Evolutionary conservation across 495 filamentous ascomycete genomes (phyloP), one percentile per base, ranked within the genome.

Genomic region (Friedmanniomyces simplex): DNA sequence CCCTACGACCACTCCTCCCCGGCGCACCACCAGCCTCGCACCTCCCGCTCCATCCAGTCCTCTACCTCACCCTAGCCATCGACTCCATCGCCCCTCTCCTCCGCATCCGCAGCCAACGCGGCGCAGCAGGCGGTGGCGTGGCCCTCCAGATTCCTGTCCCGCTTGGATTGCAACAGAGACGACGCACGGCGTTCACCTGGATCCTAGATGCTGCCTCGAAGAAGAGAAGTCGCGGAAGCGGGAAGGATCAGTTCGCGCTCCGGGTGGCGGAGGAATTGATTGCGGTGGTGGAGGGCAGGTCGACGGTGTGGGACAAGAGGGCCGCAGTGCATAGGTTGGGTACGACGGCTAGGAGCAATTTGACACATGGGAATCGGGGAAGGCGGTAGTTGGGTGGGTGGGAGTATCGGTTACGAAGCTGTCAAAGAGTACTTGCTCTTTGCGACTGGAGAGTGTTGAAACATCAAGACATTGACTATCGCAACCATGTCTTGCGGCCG

Each of bases 81-180:
- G 93, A 98, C 77, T 95, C 89, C 12, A 85, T 97, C n/a, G 88
- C 89, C 13, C 93, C 93, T 21, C 76, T 98, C 22, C 72, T 97
- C 64, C 85, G 84, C 28, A 81, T 97, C 65, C 79, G 82, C 22
- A 75, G 76, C 32, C 78, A 85, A 66, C 86, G 82, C 69, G 89
- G 88, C 62, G 78, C 87, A 34, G 87, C 85, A 0, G 89, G 90
- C 72, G 93, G 93, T 73, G 93, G 93, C 69, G 76, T 78, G 13
- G 81, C 89, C 16, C 77, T 96, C 51, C 87, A 89, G 49, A 77
- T 96, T 34, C 93, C 93, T 0, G 75, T 84, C 28, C 93, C 93
- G 1, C 74, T 97, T 24, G 71, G 74, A 0, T 68, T 82, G 60
- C 75, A 87, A 55, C 85, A 94, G 71, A 81, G 93, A 50, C 80